A percentile compares a stretch with the other conserved stretches of the same genome.
phyloP scores from a whole-genome alignment of 805 yeast species.

The Candida easanensis region DNA sequence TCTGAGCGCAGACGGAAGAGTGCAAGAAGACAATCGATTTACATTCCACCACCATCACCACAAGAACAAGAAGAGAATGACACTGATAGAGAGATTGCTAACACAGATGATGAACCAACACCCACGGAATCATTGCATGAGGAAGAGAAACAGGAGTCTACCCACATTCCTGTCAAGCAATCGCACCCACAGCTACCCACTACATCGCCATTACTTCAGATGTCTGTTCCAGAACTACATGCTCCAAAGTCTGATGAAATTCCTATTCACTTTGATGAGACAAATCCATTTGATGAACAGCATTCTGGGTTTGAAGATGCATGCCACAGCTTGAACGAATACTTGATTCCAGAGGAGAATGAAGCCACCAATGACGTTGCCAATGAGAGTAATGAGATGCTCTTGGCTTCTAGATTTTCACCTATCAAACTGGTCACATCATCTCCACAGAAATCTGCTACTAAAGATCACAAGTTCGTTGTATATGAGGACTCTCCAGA shows the following conservation, averaged over 20 bases:
- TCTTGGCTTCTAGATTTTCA: conserved; percentile 22
- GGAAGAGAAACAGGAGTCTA: neutral
- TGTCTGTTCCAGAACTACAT: conserved; percentile 1
- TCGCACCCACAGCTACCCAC: conserved; percentile 7
- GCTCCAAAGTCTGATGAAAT: conserved; percentile 13
- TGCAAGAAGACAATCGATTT: conserved; percentile 40
- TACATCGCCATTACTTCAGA: neutral
- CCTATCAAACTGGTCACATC: conserved; percentile 21
- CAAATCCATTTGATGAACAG: conserved; percentile 22
- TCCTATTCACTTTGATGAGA: conserved; percentile 28
- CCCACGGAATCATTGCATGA: neutral
- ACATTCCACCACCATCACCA: conserved; percentile 28
- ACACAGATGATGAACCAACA: too few species aligned
- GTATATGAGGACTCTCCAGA: conserved; percentile 26
- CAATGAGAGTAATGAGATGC: conserved; percentile 9
- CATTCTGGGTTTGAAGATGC: conserved; percentile 3
- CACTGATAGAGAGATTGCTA: too few species aligned
- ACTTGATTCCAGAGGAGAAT: conserved; percentile 11
- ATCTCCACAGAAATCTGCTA: conserved; percentile 16
- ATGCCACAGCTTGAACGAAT: conserved; percentile 9
- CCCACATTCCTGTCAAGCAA: conserved; percentile 8
- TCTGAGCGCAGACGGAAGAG: conserved; percentile 36
- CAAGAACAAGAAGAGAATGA: neutral
- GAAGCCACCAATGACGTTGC: conserved; percentile 6
- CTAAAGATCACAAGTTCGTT: conserved; percentile 8